A percentile compares a stretch with the other conserved stretches of the same genome.
Conservation (phyloP, 1,284 basidiomycete genomes). For the Cutaneotrichosporon mucoides region DNA sequence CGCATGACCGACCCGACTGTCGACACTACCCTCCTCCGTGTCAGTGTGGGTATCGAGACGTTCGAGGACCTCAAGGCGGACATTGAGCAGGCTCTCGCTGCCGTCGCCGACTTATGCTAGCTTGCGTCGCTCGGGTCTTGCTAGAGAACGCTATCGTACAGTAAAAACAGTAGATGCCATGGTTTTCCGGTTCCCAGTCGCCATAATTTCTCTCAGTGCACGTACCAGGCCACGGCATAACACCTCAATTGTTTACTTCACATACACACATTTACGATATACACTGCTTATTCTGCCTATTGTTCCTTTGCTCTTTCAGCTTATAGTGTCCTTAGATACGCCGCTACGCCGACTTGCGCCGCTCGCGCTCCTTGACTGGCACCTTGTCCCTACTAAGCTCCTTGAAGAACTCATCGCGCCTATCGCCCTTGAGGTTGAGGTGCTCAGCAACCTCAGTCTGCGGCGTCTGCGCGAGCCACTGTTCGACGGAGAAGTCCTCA, state of each 20-base stretch:
- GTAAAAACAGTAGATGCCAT: too few relatives aligned
- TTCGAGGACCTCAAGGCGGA: conserved; percentile 48
- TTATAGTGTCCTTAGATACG: not conserved
- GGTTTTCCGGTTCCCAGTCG: too few relatives aligned
- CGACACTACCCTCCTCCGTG: conserved; percentile 64
- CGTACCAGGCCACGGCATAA: too few relatives aligned
- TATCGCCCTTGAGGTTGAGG: conserved; percentile 20
- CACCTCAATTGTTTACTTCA: too few relatives aligned
- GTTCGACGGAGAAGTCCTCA: conserved; percentile 60
- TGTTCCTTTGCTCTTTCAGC: too few relatives aligned
- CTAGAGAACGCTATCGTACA: too few relatives aligned
- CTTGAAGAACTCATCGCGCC: conserved; percentile 19
- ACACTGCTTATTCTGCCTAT: too few relatives aligned
- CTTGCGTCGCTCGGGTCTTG: too few relatives aligned
- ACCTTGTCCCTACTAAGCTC: conserved; percentile 22
- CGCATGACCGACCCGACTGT: conserved; percentile 61
- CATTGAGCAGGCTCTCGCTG: not conserved
- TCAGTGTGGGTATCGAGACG: conserved; percentile 52
- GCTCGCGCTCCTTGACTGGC: conserved; percentile 18
- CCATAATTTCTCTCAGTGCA: too few relatives aligned
- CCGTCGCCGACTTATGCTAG: not conserved
- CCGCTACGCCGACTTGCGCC: conserved; percentile 2
- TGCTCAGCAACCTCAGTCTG: conserved; percentile 56
- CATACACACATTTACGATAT: too few relatives aligned
- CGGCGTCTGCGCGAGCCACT: conserved; percentile 64